A percentile compares a stretch with the other conserved stretches of the same genome.
Conservation (phyloP, 176 grass and related monocot species). For the Eleusine coracana region DNA sequence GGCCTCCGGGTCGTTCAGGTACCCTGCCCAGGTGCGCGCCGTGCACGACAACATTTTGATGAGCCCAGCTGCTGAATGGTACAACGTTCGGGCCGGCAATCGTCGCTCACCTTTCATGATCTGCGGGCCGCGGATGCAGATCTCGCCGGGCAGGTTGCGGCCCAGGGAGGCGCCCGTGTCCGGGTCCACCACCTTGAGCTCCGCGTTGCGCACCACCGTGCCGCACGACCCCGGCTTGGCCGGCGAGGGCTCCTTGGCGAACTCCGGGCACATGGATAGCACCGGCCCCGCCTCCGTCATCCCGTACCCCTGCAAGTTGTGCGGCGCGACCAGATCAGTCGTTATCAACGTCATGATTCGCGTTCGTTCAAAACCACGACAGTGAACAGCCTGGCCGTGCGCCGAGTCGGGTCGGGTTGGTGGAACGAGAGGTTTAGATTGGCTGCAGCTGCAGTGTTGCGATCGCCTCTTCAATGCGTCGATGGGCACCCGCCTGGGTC, state of each 20-base stretch:
- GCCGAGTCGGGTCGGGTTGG: conserved; percentile 1
- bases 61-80: no score
- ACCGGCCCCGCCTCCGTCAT: conserved; percentile 98
- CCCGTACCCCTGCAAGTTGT: conserved; percentile 67
- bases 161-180: conserved; percentile 75
- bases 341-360: neutral
- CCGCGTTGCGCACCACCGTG: conserved; percentile 83
- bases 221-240: conserved; percentile 82
- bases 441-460: neutral
- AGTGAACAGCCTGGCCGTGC: no score
- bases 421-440: conserved; percentile 6
- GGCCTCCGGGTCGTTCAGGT: conserved; percentile 78
- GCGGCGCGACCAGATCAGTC: neutral
- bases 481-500: neutral
- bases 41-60: no score
- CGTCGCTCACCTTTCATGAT: conserved; percentile 82
- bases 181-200: conserved; percentile 86
- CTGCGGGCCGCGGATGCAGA: conserved; percentile 95
- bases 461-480: neutral
- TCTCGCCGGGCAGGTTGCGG: conserved; percentile 79
- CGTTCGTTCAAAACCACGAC: neutral
- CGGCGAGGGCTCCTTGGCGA: conserved; percentile 72
- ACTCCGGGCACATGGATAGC: conserved; percentile 89
- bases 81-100: no score
- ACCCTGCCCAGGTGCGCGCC: conserved; percentile 42